Conservation (phyloP, 78 protist genomes). For the Diacronema lutheri region DNA sequence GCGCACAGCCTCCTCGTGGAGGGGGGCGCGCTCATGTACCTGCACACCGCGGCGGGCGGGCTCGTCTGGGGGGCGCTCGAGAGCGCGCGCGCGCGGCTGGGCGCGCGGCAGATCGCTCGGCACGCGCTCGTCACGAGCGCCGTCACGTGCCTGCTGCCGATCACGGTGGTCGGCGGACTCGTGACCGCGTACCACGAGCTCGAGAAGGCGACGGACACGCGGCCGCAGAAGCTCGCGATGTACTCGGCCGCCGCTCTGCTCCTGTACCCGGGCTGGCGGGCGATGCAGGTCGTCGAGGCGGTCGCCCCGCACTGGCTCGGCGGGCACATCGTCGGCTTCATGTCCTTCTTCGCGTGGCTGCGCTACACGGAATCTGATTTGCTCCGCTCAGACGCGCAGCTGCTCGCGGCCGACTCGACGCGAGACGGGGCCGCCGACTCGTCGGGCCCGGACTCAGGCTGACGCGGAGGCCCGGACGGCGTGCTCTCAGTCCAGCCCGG, state of each 20-base stretch:
- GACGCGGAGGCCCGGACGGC: too few relatives aligned
- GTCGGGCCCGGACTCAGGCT: too few relatives aligned
- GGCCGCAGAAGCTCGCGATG: conserved; percentile 34
- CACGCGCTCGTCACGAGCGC: conserved; percentile 53
- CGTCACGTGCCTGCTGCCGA: conserved; percentile 66
- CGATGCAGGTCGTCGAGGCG: conserved; percentile 53
- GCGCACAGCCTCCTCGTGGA: not conserved
- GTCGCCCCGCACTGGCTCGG: conserved; percentile 73
- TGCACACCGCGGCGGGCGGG: conserved; percentile 74
- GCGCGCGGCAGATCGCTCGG: not conserved
- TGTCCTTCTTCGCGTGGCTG: conserved; percentile 65
- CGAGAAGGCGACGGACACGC: conserved; percentile 31
- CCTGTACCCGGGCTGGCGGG: conserved; percentile 48
- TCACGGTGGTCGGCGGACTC: conserved; percentile 60
- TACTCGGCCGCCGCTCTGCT: conserved; percentile 47
- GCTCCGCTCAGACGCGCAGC: conserved; percentile 28
- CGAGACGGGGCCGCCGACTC: too few relatives aligned
- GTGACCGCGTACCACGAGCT: conserved; percentile 41
- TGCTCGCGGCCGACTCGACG: not conserved
- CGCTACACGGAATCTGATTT: conserved; percentile 51
- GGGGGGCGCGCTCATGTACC: conserved; percentile 58
- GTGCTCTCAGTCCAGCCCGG: too few relatives aligned
- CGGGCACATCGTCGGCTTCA: conserved; percentile 74
- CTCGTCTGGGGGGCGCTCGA: conserved; percentile 65
- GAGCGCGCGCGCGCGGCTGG: conserved; percentile 28